These are phyloP conservation scores for Mortierella sp. DNA, from an alignment of 371 early-diverging fungal genomes.

Conservation along the genomic window DNA sequence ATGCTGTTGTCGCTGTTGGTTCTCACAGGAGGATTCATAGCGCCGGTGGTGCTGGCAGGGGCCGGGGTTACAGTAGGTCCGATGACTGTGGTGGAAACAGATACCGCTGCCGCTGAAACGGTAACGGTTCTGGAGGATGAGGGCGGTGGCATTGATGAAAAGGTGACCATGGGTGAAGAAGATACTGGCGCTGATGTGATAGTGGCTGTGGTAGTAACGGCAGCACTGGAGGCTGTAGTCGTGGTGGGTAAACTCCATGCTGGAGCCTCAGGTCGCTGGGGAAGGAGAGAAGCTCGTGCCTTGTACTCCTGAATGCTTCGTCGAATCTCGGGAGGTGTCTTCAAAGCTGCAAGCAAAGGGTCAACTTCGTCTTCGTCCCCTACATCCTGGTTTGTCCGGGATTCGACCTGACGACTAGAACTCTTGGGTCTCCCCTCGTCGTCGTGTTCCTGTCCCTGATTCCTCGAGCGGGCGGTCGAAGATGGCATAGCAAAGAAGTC, in stretches of 20 bases:
- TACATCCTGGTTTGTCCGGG: constrained; percentile 22
- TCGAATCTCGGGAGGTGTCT: constrained; percentile 43
- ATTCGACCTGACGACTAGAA: constrained; percentile 28
- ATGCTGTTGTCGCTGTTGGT: constrained; percentile 6
- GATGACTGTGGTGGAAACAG: background rate
- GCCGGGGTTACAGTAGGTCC: constrained; percentile 10
- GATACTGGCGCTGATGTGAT: background rate
- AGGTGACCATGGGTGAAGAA: background rate
- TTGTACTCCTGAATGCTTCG: constrained; percentile 21
- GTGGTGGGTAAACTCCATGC: constrained; percentile 3
- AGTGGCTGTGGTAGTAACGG: background rate
- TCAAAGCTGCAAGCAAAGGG: constrained; percentile 31
- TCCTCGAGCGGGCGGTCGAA: background rate
- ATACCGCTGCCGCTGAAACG: background rate
- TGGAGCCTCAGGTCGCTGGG: constrained; percentile 18
- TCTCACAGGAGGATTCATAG: background rate
- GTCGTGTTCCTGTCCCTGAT: constrained; percentile 4
- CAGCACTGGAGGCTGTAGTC: background rate
- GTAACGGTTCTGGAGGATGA: background rate
- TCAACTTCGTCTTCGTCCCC: constrained; percentile 21
- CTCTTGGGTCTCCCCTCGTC: constrained; percentile 17
- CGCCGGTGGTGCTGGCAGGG: constrained; percentile 11
- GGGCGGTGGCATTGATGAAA: background rate
- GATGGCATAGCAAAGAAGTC: constrained; percentile 34
- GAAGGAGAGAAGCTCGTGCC: constrained; percentile 15